Percentiles rank a stretch among this genome's conserved stretches.
phyloP scores from a whole-genome alignment of 2,329 filamentous ascomycete genomes.

The Hypomyces perniciosus region DNA sequence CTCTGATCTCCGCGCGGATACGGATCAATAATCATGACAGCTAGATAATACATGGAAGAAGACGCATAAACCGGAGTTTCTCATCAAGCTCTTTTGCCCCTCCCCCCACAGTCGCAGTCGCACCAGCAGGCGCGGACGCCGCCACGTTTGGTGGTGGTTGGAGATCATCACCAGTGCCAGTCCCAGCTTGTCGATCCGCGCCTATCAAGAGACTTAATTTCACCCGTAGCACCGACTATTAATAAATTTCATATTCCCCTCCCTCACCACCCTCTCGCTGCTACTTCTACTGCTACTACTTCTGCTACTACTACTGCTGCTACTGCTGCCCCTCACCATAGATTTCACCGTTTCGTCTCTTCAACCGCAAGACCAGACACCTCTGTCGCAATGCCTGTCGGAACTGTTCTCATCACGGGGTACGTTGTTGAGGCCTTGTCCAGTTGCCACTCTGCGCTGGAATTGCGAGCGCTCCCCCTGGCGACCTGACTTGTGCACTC shows the following conservation, averaged over 20 bases:
- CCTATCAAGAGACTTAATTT: constrained; percentile 8
- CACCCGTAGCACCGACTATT: constrained; percentile 3
- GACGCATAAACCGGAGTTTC: too few relatives aligned
- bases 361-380: constrained; percentile 6
- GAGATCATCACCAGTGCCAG: constrained; percentile 6
- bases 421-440: constrained; percentile 37
- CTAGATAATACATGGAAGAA: too few relatives aligned
- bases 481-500: background rate
- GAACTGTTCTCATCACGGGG: constrained; percentile 90
- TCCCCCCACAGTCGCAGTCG: background rate
- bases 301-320: constrained; percentile 5
- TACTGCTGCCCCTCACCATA: constrained; percentile 3
- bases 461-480: background rate
- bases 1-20: too few relatives aligned
- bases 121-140: background rate
- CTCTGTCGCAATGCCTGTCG: constrained; percentile 59
- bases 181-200: constrained; percentile 8
- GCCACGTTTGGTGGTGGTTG: constrained; percentile 1
- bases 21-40: too few relatives aligned
- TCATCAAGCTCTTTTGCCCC: background rate
- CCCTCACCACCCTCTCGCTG: background rate
- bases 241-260: constrained; percentile 12
- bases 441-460: background rate
- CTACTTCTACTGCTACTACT: background rate
- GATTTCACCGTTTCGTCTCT: background rate